phyloP scores from a whole-genome alignment of 2,329 filamentous ascomycete genomes.

The Ophiocordyceps sinensis region DNA sequence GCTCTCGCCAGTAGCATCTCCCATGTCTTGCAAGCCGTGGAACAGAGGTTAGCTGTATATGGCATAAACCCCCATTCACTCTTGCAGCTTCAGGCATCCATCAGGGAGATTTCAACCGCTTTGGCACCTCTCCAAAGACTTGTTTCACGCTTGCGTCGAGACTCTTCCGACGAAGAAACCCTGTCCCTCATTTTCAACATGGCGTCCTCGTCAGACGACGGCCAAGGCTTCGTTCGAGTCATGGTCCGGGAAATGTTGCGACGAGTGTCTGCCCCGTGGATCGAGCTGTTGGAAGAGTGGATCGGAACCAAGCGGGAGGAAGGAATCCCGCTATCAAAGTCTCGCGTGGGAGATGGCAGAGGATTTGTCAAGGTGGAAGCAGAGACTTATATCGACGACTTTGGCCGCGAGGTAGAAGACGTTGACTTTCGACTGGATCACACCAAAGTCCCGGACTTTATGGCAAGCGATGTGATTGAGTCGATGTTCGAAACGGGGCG shows the following conservation, averaged over 20 bases:
- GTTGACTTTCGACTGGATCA: slow-evolving; percentile 49
- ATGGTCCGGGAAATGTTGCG: slow-evolving; percentile 54
- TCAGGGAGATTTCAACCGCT: slow-evolving; percentile 31
- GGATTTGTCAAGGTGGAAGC: slow-evolving; percentile 47
- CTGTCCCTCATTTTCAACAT: slow-evolving; percentile 47
- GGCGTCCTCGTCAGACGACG: slow-evolving; percentile 49
- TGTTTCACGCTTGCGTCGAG: slow-evolving; percentile 28
- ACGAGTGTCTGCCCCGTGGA: slow-evolving; percentile 49
- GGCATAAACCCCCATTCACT: slow-evolving; percentile 29
- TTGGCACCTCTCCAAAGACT: slow-evolving; percentile 37
- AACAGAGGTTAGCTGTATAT: slow-evolving; percentile 31
- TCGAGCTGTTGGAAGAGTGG: slow-evolving; percentile 57
- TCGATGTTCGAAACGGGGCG: slow-evolving; percentile 67
- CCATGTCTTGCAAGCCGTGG: slow-evolving; percentile 31
- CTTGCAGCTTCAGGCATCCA: slow-evolving; percentile 35
- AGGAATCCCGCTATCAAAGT: slow-evolving; percentile 36
- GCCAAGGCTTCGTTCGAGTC: slow-evolving; percentile 43
- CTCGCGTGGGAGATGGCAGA: slow-evolving; percentile 27
- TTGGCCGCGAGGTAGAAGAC: slow-evolving; percentile 40
- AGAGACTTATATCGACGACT: slow-evolving; percentile 41
- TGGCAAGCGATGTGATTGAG: slow-evolving; percentile 53
- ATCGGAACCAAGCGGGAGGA: slow-evolving; percentile 51
- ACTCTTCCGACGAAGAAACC: slow-evolving; percentile 42
- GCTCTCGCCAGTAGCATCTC: slow-evolving; percentile 37
- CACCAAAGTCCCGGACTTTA: slow-evolving; percentile 54